Conservation (phyloP, 148 eudicot species). For the Silene conica region DNA sequence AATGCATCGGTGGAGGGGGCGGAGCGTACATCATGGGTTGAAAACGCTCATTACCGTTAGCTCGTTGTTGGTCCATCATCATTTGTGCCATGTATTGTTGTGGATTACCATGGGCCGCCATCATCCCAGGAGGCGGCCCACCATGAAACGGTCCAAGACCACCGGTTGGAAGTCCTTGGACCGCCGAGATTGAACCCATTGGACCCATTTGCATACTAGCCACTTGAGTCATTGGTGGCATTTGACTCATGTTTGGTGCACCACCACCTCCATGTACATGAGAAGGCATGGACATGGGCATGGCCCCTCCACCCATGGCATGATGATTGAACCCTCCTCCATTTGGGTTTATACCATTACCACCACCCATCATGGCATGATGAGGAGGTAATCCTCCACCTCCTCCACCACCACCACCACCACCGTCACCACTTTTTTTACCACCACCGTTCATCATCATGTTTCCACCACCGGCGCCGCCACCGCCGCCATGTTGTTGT, state of each 20-base stretch:
- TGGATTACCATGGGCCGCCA: constrained; percentile 57
- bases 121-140: constrained; percentile 43
- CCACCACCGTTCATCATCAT: constrained; percentile 21
- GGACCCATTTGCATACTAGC: constrained; percentile 64
- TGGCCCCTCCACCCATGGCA: constrained; percentile 23
- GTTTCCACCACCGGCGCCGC: constrained; percentile 26
- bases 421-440: constrained; percentile 25
- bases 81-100: constrained; percentile 67
- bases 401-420: constrained; percentile 32
- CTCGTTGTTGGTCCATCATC: constrained; percentile 94
- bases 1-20: constrained; percentile 69
- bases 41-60: background rate
- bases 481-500: constrained; percentile 24
- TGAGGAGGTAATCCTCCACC: constrained; percentile 20
- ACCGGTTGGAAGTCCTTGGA: constrained; percentile 72
- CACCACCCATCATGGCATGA: constrained; percentile 34
- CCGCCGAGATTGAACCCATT: constrained; percentile 48
- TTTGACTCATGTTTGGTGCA: constrained; percentile 41
- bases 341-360: constrained; percentile 29
- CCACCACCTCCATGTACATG: constrained; percentile 28
- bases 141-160: constrained; percentile 42
- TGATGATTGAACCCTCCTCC: constrained; percentile 28
- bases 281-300: constrained; percentile 17
- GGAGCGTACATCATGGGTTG: constrained; percentile 72
- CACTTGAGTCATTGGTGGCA: constrained; percentile 52